Conservation (phyloP, 2,329 filamentous ascomycete genomes). For the Sclerotinia trifoliorum region DNA sequence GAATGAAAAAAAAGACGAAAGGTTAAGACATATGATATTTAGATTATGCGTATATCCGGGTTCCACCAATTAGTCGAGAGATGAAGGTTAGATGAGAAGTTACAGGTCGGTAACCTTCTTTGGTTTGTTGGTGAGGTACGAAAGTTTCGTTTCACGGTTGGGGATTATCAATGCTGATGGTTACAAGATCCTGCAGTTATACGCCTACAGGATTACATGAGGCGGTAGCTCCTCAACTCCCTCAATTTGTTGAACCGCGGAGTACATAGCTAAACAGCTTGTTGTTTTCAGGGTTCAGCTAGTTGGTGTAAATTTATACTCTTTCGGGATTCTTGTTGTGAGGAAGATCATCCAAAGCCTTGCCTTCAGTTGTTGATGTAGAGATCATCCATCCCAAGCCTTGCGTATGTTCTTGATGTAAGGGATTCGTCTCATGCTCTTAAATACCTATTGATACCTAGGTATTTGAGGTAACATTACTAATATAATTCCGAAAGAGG, state of each 20-base stretch:
- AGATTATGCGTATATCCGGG: neutral
- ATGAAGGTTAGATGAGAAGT: too few relatives aligned
- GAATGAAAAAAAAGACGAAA: neutral
- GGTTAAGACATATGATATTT: neutral
- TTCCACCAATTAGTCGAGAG: neutral
- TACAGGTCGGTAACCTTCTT: too few relatives aligned
- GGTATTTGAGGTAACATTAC: neutral
- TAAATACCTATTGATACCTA: neutral
- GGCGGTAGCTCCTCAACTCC: neutral
- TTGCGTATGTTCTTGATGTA: neutral
- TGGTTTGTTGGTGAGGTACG: neutral
- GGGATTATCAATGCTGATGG: neutral
- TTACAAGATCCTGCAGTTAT: slow-evolving; percentile 3
- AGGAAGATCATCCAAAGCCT: neutral
- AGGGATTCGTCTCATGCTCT: neutral
- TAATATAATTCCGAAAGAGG: neutral
- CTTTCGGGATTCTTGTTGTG: neutral
- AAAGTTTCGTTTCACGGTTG: neutral
- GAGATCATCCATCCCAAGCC: neutral
- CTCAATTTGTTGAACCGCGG: neutral
- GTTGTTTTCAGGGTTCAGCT: neutral
- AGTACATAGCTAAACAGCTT: neutral
- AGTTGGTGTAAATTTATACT: neutral
- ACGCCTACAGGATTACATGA: neutral
- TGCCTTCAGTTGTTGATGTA: too few relatives aligned